phyloP scores from a whole-genome alignment of 1,284 basidiomycete species.

The Inonotus hispidus region DNA sequence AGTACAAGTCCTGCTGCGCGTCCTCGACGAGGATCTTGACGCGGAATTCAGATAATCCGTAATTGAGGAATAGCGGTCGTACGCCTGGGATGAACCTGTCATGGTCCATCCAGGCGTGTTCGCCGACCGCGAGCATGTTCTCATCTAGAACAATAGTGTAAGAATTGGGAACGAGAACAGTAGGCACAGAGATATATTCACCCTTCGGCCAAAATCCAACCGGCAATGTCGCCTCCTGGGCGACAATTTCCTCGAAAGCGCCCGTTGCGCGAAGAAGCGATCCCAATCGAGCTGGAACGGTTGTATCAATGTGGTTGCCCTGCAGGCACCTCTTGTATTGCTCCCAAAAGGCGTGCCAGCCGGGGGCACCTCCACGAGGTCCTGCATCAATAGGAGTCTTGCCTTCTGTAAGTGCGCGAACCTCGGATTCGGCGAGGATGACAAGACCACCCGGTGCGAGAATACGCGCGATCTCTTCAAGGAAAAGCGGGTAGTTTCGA shows the following conservation, averaged over 20 bases:
- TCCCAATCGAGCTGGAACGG: conserved; percentile 48
- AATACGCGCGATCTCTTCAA: conserved; percentile 55
- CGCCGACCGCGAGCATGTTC: conserved; percentile 50
- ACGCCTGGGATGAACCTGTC: conserved; percentile 58
- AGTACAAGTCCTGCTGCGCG: conserved; percentile 61
- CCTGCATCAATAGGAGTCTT: conserved; percentile 34
- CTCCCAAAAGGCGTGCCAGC: conserved; percentile 59
- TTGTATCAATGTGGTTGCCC: conserved; percentile 46
- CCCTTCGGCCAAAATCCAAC: conserved; percentile 58
- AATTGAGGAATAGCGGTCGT: conserved; percentile 49
- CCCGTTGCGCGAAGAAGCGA: conserved; percentile 40
- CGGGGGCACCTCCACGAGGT: conserved; percentile 38
- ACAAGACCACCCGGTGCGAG: conserved; percentile 66
- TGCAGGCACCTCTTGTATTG: conserved; percentile 48
- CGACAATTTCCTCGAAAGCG: conserved; percentile 45
- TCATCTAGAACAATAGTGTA: conserved; percentile 25
- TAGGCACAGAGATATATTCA: conserved; percentile 23
- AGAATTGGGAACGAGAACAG: conserved; percentile 6
- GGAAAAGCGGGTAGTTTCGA: conserved; percentile 50
- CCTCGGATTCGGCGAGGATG: conserved; percentile 55
- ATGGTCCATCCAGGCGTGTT: conserved; percentile 65
- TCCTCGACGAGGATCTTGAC: conserved; percentile 50
- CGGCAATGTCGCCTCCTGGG: conserved; percentile 48
- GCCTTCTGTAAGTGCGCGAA: conserved; percentile 42
- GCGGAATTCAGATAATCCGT: conserved; percentile 44